A percentile compares a stretch with the other conserved stretches of the same genome.
Conservation (phyloP, 2,329 filamentous ascomycete genomes). For the Stagonosporopsis vannaccii region DNA sequence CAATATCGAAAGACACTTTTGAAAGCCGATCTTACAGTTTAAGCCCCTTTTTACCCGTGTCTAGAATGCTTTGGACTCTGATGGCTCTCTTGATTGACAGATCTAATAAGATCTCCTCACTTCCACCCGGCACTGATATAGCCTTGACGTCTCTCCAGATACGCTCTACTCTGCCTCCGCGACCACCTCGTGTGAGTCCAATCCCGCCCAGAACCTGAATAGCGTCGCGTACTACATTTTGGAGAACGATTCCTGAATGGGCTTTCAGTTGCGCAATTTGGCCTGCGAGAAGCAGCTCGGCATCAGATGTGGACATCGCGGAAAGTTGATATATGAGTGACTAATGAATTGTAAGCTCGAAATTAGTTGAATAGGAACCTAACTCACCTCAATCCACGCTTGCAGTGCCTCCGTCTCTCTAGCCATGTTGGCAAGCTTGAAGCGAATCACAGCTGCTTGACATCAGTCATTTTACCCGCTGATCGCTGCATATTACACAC, state of each 20-base stretch:
- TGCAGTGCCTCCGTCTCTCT: slow-evolving; percentile 2
- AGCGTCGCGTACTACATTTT: slow-evolving; percentile 1
- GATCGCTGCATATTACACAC: too few species aligned
- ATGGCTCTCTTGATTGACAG: not conserved
- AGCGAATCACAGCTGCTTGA: slow-evolving; percentile 10
- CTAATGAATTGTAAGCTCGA: too few species aligned
- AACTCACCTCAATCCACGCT: slow-evolving; percentile 8
- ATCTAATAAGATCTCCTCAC: slow-evolving; percentile 10
- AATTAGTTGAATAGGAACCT: too few species aligned
- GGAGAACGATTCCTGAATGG: not conserved
- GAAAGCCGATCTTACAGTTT: too few species aligned
- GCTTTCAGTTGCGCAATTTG: not conserved
- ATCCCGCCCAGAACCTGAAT: slow-evolving; percentile 6
- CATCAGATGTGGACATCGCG: not conserved
- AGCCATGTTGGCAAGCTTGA: slow-evolving; percentile 9
- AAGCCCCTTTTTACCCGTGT: too few species aligned
- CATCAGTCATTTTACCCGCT: too few species aligned
- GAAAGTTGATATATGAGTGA: not conserved
- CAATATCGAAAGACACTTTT: too few species aligned
- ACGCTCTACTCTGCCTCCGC: slow-evolving; percentile 5
- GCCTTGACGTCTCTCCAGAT: slow-evolving; percentile 12
- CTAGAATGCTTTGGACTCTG: not conserved
- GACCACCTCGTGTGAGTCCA: slow-evolving; percentile 4
- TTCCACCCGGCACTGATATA: slow-evolving; percentile 11
- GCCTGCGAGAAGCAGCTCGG: not conserved